Evolutionary conservation across 1,284 basidiomycete species (phyloP).

Genomic region (Cutaneotrichosporon daszewskae): DNA sequence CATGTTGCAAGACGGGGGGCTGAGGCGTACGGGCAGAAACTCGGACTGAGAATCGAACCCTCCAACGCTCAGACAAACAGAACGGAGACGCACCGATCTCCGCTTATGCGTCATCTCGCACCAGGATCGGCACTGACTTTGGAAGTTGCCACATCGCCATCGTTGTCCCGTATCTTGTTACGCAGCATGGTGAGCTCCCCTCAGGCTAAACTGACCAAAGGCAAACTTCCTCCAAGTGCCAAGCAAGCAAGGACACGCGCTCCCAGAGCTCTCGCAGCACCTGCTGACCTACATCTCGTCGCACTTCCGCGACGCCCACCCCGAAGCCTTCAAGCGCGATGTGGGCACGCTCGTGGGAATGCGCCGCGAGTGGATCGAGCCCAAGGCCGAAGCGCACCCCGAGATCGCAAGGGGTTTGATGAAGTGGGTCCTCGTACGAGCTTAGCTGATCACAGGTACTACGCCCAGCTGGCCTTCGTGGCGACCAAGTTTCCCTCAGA

Average conservation of each 20-base stretch:
- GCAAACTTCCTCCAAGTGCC: conserved; percentile 69
- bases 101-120: too few relatives aligned
- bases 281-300: conserved; percentile 64
- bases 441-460: conserved; percentile 58
- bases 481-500: conserved; percentile 65
- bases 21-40: too few relatives aligned
- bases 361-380: conserved; percentile 59
- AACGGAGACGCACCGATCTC: too few relatives aligned
- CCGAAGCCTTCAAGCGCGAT: conserved; percentile 80
- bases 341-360: conserved; percentile 65
- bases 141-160: too few relatives aligned
- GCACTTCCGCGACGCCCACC: conserved; percentile 68
- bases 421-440: conserved; percentile 49
- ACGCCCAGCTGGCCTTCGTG: conserved; percentile 77
- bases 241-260: conserved; percentile 63
- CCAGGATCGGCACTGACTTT: too few relatives aligned
- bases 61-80: too few relatives aligned
- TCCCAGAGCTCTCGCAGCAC: conserved; percentile 56
- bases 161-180: too few relatives aligned
- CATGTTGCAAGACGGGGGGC: too few relatives aligned
- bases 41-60: too few relatives aligned
- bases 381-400: conserved; percentile 54
- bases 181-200: background rate
- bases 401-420: conserved; percentile 43
- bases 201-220: background rate